These are phyloP conservation scores for Calonectria honghensis DNA, from an alignment of 2,329 filamentous ascomycete genomes.

Conservation along the genomic window DNA sequence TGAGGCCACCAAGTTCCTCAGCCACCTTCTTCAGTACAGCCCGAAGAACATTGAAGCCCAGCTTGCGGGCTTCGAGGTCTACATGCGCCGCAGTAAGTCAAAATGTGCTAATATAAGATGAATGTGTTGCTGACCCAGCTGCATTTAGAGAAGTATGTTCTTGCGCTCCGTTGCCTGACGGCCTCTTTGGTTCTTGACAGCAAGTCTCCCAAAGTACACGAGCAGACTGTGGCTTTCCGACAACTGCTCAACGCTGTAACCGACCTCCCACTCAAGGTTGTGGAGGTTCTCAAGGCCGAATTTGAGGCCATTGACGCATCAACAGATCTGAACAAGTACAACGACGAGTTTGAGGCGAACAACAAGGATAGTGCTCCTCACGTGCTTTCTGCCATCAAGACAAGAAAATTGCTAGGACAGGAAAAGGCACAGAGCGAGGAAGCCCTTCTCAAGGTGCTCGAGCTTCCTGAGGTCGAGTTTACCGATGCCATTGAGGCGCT, in stretches of 20 bases:
- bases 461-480: constrained; percentile 69
- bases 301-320: constrained; percentile 78
- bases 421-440: constrained; percentile 75
- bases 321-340: constrained; percentile 77
- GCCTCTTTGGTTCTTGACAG: constrained; percentile 82
- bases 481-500: constrained; percentile 72
- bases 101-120: background rate
- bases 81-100: constrained; percentile 85
- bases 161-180: constrained; percentile 90
- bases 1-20: constrained; percentile 91
- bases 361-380: constrained; percentile 78
- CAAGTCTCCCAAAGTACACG: constrained; percentile 82
- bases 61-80: constrained; percentile 91
- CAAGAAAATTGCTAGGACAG: constrained; percentile 75
- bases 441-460: constrained; percentile 76
- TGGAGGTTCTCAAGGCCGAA: constrained; percentile 81
- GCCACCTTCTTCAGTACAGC: constrained; percentile 87
- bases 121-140: constrained; percentile 10
- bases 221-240: constrained; percentile 83
- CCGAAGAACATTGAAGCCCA: constrained; percentile 89
- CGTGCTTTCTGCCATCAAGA: constrained; percentile 78
- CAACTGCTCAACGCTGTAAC: constrained; percentile 75
- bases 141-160: constrained; percentile 84
- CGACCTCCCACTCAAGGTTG: constrained; percentile 77
- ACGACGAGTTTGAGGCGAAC: constrained; percentile 78